Conservation (phyloP, 768 basidiomycete species). For the Termitomyces sp. region DNA sequence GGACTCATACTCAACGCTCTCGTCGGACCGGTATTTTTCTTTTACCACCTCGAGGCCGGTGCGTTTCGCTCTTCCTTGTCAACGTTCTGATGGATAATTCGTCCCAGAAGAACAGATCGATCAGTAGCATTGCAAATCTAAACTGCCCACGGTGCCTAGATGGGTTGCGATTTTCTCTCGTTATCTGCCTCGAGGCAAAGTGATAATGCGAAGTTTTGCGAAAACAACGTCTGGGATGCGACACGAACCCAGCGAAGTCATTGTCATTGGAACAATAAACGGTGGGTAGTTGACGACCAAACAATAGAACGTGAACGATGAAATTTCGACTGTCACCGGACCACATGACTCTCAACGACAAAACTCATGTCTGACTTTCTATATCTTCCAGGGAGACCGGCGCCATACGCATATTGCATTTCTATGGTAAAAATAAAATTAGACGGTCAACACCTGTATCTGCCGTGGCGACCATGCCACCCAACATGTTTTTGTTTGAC, state of each 20-base stretch:
- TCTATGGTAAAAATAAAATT: not conserved
- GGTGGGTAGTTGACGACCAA: not conserved
- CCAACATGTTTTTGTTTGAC: not conserved
- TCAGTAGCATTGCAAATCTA: not conserved
- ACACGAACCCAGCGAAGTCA: not conserved
- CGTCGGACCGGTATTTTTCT: not conserved
- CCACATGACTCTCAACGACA: not conserved
- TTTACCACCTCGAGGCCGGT: constrained; percentile 13
- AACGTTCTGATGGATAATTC: not conserved
- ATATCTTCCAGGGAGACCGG: not conserved
- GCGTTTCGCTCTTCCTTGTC: not conserved
- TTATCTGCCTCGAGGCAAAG: not conserved
- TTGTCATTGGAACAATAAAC: not conserved
- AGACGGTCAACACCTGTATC: not conserved
- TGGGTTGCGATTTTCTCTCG: not conserved
- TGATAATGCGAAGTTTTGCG: not conserved
- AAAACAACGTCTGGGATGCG: not conserved
- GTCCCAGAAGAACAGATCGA: not conserved
- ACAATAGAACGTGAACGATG: not conserved
- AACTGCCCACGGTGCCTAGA: not conserved
- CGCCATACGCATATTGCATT: not conserved
- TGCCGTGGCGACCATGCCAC: too few relatives aligned
- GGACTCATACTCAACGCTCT: not conserved
- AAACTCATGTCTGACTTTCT: not conserved
- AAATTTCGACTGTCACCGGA: not conserved